Base-by-base conservation (phyloP, 805 yeast species). In the Myxozyma vanderwaltii region DNA sequence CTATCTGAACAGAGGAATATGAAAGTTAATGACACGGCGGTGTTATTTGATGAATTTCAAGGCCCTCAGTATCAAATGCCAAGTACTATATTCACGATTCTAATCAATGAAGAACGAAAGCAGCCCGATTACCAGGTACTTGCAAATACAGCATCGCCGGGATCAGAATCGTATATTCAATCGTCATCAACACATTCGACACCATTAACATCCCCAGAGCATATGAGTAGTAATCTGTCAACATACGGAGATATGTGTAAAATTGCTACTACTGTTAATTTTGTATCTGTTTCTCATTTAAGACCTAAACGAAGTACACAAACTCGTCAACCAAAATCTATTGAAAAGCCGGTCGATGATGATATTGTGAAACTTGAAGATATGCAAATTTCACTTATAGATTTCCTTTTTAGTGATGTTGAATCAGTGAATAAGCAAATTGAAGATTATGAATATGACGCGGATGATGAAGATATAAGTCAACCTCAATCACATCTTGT, bases 141-240 rank as follows among this genome's bases (percentile, higher is more conserved):
- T n/a, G n/a, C n/a, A n/a, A n/a, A n/a, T n/a, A n/a, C n/a, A n/a
- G n/a, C 12, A 2, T 45, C 38, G 15, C n/a, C 38, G 3, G 21
- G 10, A 23, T 5, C 38, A 7, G 38, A 21, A 15, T 26, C 49
- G 1, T 21, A 33, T 21, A 13, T 8, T 19, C 5, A 29, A 33
- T 47, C 24, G 40, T 47, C 51, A 5, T 19, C 27, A 19, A 19
- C 24, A 23, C 26, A 17, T 10, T 33, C 40, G 19, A 47, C 38
- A 19, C 51, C 51, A 2, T 8, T 23, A 8, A 47, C 51, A 4
- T 47, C 51, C 4, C 51, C 51, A n/a, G 51, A 47, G 36, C 23
- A 5, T 2, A 10, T 4, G 13, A 26, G 47, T 23, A n/a, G 7
- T 7, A 43, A 43, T 3, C 15, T 1, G 5, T 13, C 31, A 21